Evolutionary conservation across 2,329 filamentous ascomycete genomes (phyloP).

Genomic region (Rutstroemia sp.): DNA sequence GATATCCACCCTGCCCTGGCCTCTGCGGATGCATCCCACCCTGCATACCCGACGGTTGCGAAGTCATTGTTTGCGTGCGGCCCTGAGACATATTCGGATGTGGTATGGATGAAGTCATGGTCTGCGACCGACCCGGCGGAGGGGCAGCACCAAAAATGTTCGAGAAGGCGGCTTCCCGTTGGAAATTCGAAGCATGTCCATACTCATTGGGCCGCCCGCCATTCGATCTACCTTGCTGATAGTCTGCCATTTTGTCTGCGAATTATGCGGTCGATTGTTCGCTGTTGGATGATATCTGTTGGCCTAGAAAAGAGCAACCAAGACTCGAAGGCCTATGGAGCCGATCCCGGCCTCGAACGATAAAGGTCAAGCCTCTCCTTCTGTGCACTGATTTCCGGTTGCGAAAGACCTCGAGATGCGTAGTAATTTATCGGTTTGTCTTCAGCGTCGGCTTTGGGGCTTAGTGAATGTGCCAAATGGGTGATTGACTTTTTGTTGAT

Average conservation of each 20-base stretch:
- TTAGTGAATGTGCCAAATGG: neutral
- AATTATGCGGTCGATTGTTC: constrained; percentile 6
- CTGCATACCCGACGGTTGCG: constrained; percentile 30
- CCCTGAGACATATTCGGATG: constrained; percentile 52
- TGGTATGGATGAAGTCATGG: constrained; percentile 76
- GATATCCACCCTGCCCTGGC: constrained; percentile 37
- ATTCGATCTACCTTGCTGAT: constrained; percentile 54
- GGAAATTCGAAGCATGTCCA: constrained; percentile 46
- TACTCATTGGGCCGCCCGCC: constrained; percentile 34
- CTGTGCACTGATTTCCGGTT: constrained; percentile 1
- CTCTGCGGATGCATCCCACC: constrained; percentile 35
- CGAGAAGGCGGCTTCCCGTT: constrained; percentile 91
- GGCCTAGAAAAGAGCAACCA: constrained; percentile 10
- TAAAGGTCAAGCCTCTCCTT: constrained; percentile 15
- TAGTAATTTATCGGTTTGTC: too few species aligned
- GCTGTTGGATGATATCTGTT: constrained; percentile 1
- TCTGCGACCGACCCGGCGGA: constrained; percentile 84
- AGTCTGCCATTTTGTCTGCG: constrained; percentile 43
- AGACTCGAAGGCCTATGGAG: constrained; percentile 20
- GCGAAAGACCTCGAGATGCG: neutral
- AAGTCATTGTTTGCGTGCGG: constrained; percentile 70
- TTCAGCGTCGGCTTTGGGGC: too few species aligned
- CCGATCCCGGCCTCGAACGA: constrained; percentile 20
- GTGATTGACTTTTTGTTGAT: constrained; percentile 8
- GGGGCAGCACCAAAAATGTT: constrained; percentile 90